Evolutionary conservation across 2,329 filamentous ascomycete genomes (phyloP).

Genomic region (Hirsutella thompsonii): DNA sequence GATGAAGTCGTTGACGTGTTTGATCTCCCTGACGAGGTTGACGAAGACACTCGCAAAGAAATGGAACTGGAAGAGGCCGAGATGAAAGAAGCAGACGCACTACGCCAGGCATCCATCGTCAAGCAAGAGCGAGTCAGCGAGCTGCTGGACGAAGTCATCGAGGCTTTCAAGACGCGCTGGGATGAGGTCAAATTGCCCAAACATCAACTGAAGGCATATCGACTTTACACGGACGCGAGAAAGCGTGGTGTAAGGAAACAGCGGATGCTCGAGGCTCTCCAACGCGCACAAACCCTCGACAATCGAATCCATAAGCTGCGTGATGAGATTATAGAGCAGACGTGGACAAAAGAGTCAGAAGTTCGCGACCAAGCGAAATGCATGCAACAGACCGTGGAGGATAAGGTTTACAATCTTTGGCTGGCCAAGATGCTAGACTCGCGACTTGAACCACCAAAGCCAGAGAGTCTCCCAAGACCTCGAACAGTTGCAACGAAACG

Average conservation of each 20-base stretch:
- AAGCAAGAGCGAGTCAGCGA: constrained; percentile 31
- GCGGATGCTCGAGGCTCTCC: constrained; percentile 30
- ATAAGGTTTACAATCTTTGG: constrained; percentile 42
- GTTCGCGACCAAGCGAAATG: constrained; percentile 41
- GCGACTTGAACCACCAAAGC: constrained; percentile 24
- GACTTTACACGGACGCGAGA: constrained; percentile 47
- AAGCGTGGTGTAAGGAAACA: constrained; percentile 19
- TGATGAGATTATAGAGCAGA: constrained; percentile 34
- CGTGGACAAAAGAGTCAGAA: constrained; percentile 39
- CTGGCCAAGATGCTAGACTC: constrained; percentile 30
- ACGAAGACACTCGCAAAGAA: constrained; percentile 46
- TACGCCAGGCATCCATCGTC: constrained; percentile 14
- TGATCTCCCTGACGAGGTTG: constrained; percentile 21
- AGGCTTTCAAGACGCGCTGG: constrained; percentile 41
- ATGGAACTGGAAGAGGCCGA: constrained; percentile 34
- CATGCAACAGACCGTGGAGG: constrained; percentile 53
- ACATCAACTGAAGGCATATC: constrained; percentile 41
- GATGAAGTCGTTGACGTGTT: constrained; percentile 30
- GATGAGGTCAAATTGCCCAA: constrained; percentile 40
- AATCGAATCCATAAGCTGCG: constrained; percentile 42
- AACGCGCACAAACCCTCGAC: constrained; percentile 27
- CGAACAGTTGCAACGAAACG: constrained; percentile 3
- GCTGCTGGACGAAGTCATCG: constrained; percentile 41
- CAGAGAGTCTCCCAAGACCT: constrained; percentile 10
- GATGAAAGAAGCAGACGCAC: constrained; percentile 7